These are phyloP conservation scores for Amauroascus niger DNA, from an alignment of 2,329 filamentous ascomycete species.

Conservation along the genomic window DNA sequence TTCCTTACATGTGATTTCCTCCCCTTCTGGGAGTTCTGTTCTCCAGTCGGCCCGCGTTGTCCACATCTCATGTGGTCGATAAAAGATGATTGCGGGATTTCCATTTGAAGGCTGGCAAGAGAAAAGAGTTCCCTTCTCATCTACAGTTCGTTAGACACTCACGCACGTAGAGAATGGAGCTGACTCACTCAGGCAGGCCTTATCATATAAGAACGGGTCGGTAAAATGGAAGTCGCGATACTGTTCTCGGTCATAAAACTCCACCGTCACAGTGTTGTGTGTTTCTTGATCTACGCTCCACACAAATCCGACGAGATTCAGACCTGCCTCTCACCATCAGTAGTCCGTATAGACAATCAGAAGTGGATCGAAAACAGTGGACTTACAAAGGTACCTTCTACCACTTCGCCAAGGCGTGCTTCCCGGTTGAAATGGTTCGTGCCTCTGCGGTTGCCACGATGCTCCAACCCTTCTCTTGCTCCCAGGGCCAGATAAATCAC, in stretches of 20 bases:
- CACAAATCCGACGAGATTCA: slow-evolving; percentile 87
- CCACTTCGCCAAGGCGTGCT: slow-evolving; percentile 95
- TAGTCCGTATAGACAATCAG: slow-evolving; percentile 1
- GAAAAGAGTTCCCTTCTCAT: slow-evolving; percentile 76
- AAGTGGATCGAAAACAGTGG: background rate
- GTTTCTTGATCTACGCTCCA: slow-evolving; percentile 96
- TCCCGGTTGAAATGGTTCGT: slow-evolving; percentile 83
- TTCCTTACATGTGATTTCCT: slow-evolving; percentile 54
- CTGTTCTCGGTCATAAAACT: slow-evolving; percentile 91
- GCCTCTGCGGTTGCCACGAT: slow-evolving; percentile 55
- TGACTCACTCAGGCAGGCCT: slow-evolving; percentile 67
- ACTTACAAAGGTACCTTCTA: slow-evolving; percentile 71
- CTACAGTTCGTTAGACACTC: slow-evolving; percentile 21
- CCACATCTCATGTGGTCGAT: slow-evolving; percentile 95
- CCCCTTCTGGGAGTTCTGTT: slow-evolving; percentile 75
- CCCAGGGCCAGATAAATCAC: slow-evolving; percentile 35
- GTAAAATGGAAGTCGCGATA: slow-evolving; percentile 96
- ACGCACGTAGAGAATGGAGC: background rate
- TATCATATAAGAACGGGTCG: slow-evolving; percentile 91
- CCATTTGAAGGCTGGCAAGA: slow-evolving; percentile 61
- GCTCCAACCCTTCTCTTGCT: slow-evolving; percentile 45
- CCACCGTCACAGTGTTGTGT: slow-evolving; percentile 86
- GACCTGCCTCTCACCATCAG: slow-evolving; percentile 33
- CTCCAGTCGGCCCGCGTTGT: slow-evolving; percentile 84
- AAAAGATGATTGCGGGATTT: slow-evolving; percentile 77